Base-by-base conservation (phyloP, 2,329 filamentous ascomycete genomes). In the Fusarium illudens region DNA sequence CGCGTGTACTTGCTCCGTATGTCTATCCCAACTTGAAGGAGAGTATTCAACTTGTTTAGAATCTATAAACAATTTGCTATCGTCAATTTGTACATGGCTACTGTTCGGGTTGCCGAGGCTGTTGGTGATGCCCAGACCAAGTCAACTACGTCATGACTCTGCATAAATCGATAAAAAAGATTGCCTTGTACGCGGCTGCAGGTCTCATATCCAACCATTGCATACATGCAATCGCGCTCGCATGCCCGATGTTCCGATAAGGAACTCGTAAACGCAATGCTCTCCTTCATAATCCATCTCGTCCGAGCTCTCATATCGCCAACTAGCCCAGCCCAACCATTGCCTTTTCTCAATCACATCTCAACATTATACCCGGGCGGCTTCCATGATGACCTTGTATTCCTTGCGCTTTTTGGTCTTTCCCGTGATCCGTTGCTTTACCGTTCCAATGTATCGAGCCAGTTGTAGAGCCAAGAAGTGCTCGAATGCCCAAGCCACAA, bases 371-470 rank as follows among this genome's bases (percentile, higher is more conserved):
- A 69, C 62, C 36, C 73, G 70, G 44, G 76, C 75, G 22, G 87
- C 83, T 75, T 96, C 91, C 51, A 85, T 76, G 29, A 97, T 90
- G 19, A 93, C 72, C 81, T 98, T 98, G 77, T 97, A 97, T 80
- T 90, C 84, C 79, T 97, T 97, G 68, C 94, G 87, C 80, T 91
- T 89, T 82, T 97, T 97, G 42, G 83, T 80, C 75, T 83, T 84
- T 51, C 86, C 78, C 70, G 86, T 80, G 76, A 93, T 57, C n/a
- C 77, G 80, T 52, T 85, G 80, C 75, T 89, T 91, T 15, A 85
- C 70, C 29, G 80, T 81, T 2, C 92, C 93, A 58, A 97, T 81
- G 48, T 83, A 79, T 64, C 87, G 89, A 17, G 93, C 91, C 58
- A 97, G 70, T 20, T 80, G 79, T 33, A 89, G 88, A 64, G 97